These are phyloP conservation scores for Rutstroemia sp. DNA, from an alignment of 2,329 filamentous ascomycete genomes.

Conservation along the genomic window DNA sequence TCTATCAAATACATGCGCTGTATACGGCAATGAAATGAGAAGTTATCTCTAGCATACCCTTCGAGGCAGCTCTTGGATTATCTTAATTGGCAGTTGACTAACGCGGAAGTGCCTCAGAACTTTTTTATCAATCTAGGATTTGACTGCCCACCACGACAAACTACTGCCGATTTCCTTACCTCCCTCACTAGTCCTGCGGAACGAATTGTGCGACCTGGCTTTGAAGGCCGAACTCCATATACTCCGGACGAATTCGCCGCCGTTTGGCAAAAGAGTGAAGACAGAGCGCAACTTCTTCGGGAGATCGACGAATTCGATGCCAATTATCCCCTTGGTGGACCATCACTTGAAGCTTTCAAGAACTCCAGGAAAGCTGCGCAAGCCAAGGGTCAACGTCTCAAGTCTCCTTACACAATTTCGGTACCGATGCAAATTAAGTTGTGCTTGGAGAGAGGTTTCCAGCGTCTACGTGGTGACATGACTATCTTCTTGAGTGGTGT, in stretches of 20 bases:
- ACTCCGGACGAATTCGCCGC: constrained; percentile 48
- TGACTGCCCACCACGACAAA: constrained; percentile 53
- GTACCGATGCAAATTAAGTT: constrained; percentile 68
- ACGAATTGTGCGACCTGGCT: constrained; percentile 47
- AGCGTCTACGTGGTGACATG: constrained; percentile 68
- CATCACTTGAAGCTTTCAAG: constrained; percentile 33
- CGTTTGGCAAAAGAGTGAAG: constrained; percentile 41
- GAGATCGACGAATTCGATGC: constrained; percentile 48
- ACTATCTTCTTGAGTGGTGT: constrained; percentile 51
- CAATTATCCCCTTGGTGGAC: constrained; percentile 26
- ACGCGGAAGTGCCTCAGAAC: constrained; percentile 20
- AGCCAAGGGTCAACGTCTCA: constrained; percentile 39
- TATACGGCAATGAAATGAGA: no score
- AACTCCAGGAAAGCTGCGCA: constrained; percentile 31
- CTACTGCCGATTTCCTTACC: constrained; percentile 61
- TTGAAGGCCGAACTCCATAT: constrained; percentile 48
- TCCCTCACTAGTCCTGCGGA: constrained; percentile 61
- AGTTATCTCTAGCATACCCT: no score
- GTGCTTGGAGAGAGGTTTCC: constrained; percentile 75
- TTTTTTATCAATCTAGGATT: constrained; percentile 71
- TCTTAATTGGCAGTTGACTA: not conserved
- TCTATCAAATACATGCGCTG: no score
- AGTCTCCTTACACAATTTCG: constrained; percentile 79
- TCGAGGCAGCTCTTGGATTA: no score
- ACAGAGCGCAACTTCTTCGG: constrained; percentile 34